phyloP scores from a whole-genome alignment of 306 rosid species.

The Casuarina cunninghamiana region DNA sequence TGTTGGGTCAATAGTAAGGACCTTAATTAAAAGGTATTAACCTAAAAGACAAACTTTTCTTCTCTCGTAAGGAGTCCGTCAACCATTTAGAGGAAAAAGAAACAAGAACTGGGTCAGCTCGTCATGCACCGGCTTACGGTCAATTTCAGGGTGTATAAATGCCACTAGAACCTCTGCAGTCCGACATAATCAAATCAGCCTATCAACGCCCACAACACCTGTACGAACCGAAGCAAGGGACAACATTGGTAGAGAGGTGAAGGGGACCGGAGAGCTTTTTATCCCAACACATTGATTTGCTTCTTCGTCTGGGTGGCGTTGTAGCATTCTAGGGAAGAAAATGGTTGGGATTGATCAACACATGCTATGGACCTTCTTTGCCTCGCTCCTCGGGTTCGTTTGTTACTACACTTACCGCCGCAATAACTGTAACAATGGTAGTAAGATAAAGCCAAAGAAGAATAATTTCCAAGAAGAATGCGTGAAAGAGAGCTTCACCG shows the following conservation, averaged over 20 bases:
- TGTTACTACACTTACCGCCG: constrained; percentile 25
- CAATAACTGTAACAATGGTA: constrained; percentile 6
- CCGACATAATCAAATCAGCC: too few relatives aligned
- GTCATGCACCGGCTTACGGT: too few relatives aligned
- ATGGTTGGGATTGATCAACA: constrained; percentile 28
- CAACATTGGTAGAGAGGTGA: neutral
- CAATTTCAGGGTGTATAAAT: too few relatives aligned
- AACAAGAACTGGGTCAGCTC: too few relatives aligned
- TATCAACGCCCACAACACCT: neutral
- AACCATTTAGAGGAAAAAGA: too few relatives aligned
- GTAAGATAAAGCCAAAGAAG: neutral
- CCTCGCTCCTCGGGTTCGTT: constrained; percentile 30
- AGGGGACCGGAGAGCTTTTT: neutral
- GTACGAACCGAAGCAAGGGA: neutral
- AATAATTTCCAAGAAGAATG: neutral
- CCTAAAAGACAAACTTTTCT: too few relatives aligned
- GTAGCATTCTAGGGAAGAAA: neutral
- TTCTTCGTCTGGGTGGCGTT: constrained; percentile 16
- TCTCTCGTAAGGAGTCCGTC: too few relatives aligned
- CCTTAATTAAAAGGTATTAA: too few relatives aligned
- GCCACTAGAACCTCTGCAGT: too few relatives aligned
- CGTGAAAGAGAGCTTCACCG: constrained; percentile 1
- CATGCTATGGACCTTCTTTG: constrained; percentile 29
- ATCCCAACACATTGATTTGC: neutral
- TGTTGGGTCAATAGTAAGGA: too few relatives aligned